Evolutionary conservation across 768 basidiomycete species (phyloP), one percentile per base, ranked within the genome.

Genomic region (Mycena rosella): DNA sequence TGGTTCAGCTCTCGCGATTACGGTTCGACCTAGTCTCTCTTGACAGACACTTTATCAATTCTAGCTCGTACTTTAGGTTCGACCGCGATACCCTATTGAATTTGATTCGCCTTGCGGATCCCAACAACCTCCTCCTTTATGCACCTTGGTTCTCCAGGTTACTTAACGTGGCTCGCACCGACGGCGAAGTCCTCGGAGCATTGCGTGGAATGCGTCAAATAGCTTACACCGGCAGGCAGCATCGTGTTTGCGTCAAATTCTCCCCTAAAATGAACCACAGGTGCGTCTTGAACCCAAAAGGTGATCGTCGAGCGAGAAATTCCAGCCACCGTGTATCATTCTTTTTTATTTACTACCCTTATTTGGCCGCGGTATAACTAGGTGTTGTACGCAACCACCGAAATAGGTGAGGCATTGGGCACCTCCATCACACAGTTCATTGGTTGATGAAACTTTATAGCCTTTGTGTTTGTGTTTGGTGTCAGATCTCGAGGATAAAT

Each of bases 131-230:
- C 18, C 48, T 74, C n/a, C 58, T 74, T 18, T 74, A 74, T 51
- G 72, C 72, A 0, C 68, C 74, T 1, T 74, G 74, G 72, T 48
- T 73, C 24, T 71, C 72, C 11, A 69, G 62, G 29, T 55, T 74
- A 13, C 42, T 74, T 11, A 34, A 27, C 22, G 61, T 74, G 32
- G 72, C 74, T 7, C 54, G 63, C 17, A 57, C 14, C 11, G 66
- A 73, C 40, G 24, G 17, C 9, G 52, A 63, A 2, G 68, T 73
- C 22, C 52, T 71, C 4, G 47, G 13, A 14, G 65, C 69, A 11
- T 55, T 74, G 45, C 53, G 61, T 18, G 45, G 59, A 18, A 62
- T 74, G 68, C 34, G 61, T 13, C 72, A 74, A 55, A 60, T 74
- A 26, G 57, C 63, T 6, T 74, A 74, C 34, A 74, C 74, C 0